Base-by-base conservation (phyloP, 768 basidiomycete genomes). In the Pleurotus cornucopiae region DNA sequence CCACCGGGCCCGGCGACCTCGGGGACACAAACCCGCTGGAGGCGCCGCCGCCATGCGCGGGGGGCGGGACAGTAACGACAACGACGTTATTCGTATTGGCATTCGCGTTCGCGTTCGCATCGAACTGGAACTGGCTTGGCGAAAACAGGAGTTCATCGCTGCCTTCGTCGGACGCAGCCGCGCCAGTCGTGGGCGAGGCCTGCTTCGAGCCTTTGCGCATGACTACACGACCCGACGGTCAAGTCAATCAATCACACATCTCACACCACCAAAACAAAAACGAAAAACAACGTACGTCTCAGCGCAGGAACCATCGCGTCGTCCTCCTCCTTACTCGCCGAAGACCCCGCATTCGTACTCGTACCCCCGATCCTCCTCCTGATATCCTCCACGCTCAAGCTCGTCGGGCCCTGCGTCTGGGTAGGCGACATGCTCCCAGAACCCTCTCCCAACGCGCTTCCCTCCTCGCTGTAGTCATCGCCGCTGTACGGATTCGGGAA, bases 291-390 rank as follows among this genome's bases (percentile, higher is more conserved):
- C 87, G 63, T 66, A 89, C 88, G 71, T 54, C 76, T 77, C 47
- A 91, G 71, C 13, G 89, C 89, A 2, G 88, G 86, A 73, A 85
- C 76, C 13, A 89, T 74, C 25, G 84, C 85, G 16, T 39, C 51
- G 26, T 84, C 86, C 49, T 69, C 65, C 41, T 63, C 69, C n/a
- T 58, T 64, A 38, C 57, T 61, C n/a, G 64, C 61, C 46, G 59
- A 61, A 40, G 41, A 57, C 20, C 20, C 20, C 20, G 20, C 20
- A 20, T 20, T 20, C 20, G 20, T 20, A 20, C 20, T 40, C 9
- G 37, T 75, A 59, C 58, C 76, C 70, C 6, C 73, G 67, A 46
- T 75, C 71, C 1, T 73, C 54, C 9, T 67, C 65, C 5, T 56
- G 55, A 89, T 89, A 61, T 86, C 88, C 21, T 88, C 88, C 0